Evolutionary conservation across 768 basidiomycete genomes (phyloP).

Genomic region (Boletus insuetus): DNA sequence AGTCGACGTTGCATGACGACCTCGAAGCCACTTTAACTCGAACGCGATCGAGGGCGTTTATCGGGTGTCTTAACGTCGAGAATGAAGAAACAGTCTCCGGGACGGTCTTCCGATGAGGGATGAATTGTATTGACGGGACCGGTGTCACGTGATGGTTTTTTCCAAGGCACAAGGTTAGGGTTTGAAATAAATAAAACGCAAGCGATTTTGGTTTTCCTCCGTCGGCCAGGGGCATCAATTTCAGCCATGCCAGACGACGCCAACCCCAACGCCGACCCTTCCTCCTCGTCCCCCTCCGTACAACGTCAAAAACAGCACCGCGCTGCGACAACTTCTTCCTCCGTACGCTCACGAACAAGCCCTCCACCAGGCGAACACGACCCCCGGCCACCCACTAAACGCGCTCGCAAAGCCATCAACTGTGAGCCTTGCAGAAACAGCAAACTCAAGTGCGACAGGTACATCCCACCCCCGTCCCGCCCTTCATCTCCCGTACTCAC

Average conservation of each 20-base stretch:
- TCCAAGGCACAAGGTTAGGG: constrained; percentile 19
- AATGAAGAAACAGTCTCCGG: neutral
- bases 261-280: constrained; percentile 14
- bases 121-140: constrained; percentile 6
- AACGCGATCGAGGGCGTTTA: constrained; percentile 20
- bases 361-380: constrained; percentile 55
- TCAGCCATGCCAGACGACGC: constrained; percentile 34
- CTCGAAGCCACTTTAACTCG: constrained; percentile 5
- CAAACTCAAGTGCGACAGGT: constrained; percentile 90
- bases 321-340: constrained; percentile 23
- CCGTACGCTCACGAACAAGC: constrained; percentile 47
- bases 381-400: constrained; percentile 70
- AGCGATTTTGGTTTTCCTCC: neutral
- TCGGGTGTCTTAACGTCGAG: too few species aligned
- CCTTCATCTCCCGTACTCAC: neutral
- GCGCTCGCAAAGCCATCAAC: constrained; percentile 84
- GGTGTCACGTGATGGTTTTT: constrained; percentile 17
- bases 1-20: constrained; percentile 19
- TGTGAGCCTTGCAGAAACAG: constrained; percentile 85
- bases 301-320: constrained; percentile 21
- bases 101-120: too few species aligned
- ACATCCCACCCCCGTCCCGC: neutral
- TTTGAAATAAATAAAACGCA: constrained; percentile 25
- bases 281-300: constrained; percentile 10
- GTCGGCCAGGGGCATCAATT: constrained; percentile 20